phyloP scores from a whole-genome alignment of 768 basidiomycete genomes.

The Pholiota molesta region DNA sequence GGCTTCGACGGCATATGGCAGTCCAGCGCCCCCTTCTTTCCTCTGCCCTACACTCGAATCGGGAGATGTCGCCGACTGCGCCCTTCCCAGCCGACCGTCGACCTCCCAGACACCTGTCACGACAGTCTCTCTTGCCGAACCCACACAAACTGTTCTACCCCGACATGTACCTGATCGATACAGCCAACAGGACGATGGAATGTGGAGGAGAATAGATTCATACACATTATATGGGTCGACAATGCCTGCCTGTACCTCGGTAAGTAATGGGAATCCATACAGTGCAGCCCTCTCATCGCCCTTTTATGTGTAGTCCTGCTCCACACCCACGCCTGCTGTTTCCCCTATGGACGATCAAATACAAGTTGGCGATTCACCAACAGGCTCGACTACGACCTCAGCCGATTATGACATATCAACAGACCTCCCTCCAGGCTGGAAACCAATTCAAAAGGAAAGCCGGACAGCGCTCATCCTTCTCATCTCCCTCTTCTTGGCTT shows the following conservation, averaged over 20 bases:
- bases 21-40: conserved; percentile 60
- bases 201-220: conserved; percentile 55
- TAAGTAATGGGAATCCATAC: conserved; percentile 16
- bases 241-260: conserved; percentile 46
- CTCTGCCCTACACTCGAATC: conserved; percentile 55
- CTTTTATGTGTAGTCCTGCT: neutral
- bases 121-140: neutral
- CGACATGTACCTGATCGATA: conserved; percentile 58
- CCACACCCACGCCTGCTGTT: conserved; percentile 28
- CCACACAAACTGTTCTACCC: conserved; percentile 2
- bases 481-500: conserved; percentile 65
- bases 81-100: conserved; percentile 16
- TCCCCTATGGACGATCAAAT: conserved; percentile 37
- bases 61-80: conserved; percentile 12
- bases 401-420: conserved; percentile 33
- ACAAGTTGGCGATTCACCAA: conserved; percentile 24
- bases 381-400: conserved; percentile 21
- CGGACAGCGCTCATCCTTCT: conserved; percentile 55
- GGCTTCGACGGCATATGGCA: conserved; percentile 46
- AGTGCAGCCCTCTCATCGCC: conserved; percentile 3
- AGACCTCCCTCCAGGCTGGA: conserved; percentile 62
- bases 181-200: conserved; percentile 50
- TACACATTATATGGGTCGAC: conserved; percentile 78
- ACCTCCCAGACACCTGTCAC: neutral
- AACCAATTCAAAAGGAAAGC: conserved; percentile 18